Base-by-base conservation (phyloP, 768 basidiomycete species). In the Mycena belliarum region DNA sequence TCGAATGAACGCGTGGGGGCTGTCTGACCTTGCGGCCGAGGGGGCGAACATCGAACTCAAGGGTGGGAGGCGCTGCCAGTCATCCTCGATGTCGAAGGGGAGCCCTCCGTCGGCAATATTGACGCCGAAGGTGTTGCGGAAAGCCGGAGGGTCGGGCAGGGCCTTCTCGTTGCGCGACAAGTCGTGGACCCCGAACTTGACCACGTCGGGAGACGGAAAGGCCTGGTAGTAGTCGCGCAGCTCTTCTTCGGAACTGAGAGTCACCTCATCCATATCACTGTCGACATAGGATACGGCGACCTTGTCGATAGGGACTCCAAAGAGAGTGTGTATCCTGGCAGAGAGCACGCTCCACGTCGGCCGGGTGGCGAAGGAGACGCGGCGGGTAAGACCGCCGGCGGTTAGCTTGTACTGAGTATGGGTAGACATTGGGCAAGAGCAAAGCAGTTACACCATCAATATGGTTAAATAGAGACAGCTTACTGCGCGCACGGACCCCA, bases 201-300 rank as follows among this genome's bases (percentile, higher is more conserved):
- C 73, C 24, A 72, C 57, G 21, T 74, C 69, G 15, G 68, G 68
- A 42, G 65, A 55, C 56, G 73, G 65, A 32, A 52, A 40, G 8
- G 74, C 72, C 26, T 68, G 65, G 67, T 88, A 91, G 68, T 81
- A 89, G 57, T 92, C 89, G 52, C 80, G 79, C n/a, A 93, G 81
- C 69, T 93, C 91, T 32, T 86, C 85, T 52, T 90, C 78, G 4
- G 90, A 83, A 70, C 83, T 89, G 55, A 92, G 76, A 12, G 90
- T 92, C 60, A 93, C 83, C 58, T 87, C 83, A 66, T 93, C 91
- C 37, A 82, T 80, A 66, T 93, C 90, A 29, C 69, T 68, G 69
- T 93, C 91, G 47, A 86, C 58, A 69, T 93, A 93, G 29, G 86
- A 84, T 32, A 89, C 85, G 3, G 78, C 88, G 49, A 91, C 73